phyloP scores from a whole-genome alignment of 352 stramenopile species.

The Phytophthora ramorum region DNA sequence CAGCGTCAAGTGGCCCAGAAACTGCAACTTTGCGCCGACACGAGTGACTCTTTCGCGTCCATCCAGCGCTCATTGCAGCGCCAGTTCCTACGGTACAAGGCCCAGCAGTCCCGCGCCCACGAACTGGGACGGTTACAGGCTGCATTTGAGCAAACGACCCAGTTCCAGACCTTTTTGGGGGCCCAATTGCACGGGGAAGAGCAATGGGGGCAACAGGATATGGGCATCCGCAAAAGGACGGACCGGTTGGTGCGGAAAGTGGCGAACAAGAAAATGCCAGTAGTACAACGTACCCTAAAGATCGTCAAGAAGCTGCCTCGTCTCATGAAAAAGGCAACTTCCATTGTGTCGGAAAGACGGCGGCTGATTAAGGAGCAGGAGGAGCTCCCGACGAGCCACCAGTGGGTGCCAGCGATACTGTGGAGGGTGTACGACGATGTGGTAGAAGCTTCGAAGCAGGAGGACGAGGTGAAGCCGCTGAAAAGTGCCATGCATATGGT shows the following conservation, averaged over 20 bases:
- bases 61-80: slow-evolving; percentile 1
- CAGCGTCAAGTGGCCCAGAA: slow-evolving; percentile 26
- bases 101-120: slow-evolving; percentile 5
- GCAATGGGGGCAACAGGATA: slow-evolving; percentile 1
- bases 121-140: slow-evolving; percentile 18
- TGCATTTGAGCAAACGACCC: slow-evolving; percentile 22
- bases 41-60: slow-evolving; percentile 12
- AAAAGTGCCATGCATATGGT: slow-evolving; percentile 39
- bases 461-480: slow-evolving; percentile 21
- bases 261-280: slow-evolving; percentile 6
- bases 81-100: slow-evolving; percentile 18
- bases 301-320: slow-evolving; percentile 19
- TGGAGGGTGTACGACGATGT: slow-evolving; percentile 44
- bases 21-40: slow-evolving; percentile 25
- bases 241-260: slow-evolving; percentile 28
- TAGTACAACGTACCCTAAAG: slow-evolving; percentile 1
- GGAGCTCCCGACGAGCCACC: slow-evolving; percentile 34
- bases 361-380: slow-evolving; percentile 15
- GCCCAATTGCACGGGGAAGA: slow-evolving; percentile 19
- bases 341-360: slow-evolving; percentile 9
- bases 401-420: slow-evolving; percentile 47
- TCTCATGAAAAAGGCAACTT: slow-evolving; percentile 29
- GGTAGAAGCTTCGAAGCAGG: neutral
- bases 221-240: slow-evolving; percentile 15
- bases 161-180: slow-evolving; percentile 25